These are phyloP conservation scores for Porcisia hertigi DNA, from an alignment of 208 protist genomes.

Conservation along the genomic window DNA sequence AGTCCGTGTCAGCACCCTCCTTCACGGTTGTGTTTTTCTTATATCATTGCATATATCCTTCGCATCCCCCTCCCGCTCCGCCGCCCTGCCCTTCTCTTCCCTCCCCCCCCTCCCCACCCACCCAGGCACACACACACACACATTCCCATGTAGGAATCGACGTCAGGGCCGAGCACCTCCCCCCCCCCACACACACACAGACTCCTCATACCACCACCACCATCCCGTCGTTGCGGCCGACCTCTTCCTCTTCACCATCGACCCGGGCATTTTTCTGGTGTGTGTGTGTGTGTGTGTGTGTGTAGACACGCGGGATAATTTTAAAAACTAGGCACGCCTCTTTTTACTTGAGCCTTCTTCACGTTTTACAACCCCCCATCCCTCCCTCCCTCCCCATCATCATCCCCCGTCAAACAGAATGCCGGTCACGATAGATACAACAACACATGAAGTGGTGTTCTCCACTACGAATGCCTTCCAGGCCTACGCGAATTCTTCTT, in stretches of 20 bases:
- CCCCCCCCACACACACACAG: background rate
- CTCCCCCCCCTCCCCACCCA: background rate
- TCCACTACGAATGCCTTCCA: conserved; percentile 31
- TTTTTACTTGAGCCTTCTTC: too few species aligned
- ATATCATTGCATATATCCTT: background rate
- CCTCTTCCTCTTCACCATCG: background rate
- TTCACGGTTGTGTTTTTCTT: too few species aligned
- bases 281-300: background rate
- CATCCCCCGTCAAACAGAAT: background rate
- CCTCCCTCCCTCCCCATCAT: background rate
- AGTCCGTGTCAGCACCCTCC: too few species aligned
- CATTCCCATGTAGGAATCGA: background rate
- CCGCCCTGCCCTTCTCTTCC: background rate
- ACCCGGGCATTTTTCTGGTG: background rate
- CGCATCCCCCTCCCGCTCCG: background rate
- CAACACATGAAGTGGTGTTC: conserved; percentile 35
- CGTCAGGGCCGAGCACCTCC: too few species aligned
- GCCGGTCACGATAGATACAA: conserved; percentile 15
- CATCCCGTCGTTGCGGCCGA: background rate
- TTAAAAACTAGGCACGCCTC: too few species aligned
- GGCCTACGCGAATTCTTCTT: conserved; percentile 24
- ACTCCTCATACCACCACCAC: too few species aligned
- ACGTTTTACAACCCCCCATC: background rate
- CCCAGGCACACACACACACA: background rate
- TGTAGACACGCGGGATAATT: too few species aligned